Percentiles rank a stretch among this genome's conserved stretches.
Conservation (phyloP, 1,139 yeast species). For the Hansenula anomala region DNA sequence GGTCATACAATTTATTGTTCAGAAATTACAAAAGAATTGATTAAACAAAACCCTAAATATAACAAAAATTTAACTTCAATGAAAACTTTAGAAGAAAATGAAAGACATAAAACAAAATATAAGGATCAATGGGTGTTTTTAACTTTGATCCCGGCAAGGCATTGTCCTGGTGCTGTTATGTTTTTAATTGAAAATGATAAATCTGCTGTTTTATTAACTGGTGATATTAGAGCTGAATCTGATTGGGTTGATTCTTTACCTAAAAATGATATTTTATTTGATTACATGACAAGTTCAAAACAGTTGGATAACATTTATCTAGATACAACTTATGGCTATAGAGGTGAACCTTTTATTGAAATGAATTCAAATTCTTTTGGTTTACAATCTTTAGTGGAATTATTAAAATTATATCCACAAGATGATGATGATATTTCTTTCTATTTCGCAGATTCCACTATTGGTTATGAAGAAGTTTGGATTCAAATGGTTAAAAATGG, state of each 20-base stretch:
- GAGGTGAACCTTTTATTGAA: constrained; percentile 45
- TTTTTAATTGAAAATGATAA: constrained; percentile 38
- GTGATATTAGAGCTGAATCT: constrained; percentile 54
- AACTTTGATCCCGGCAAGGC: constrained; percentile 41
- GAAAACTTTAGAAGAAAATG: constrained; percentile 24
- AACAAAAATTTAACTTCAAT: constrained; percentile 24
- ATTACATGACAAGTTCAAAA: constrained; percentile 35
- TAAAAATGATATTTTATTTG: constrained; percentile 37
- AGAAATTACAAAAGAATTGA: constrained; percentile 36
- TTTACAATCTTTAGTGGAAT: constrained; percentile 28
- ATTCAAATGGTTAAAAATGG: constrained; percentile 31
- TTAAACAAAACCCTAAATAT: constrained; percentile 26
- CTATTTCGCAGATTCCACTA: constrained; percentile 35
- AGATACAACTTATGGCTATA: constrained; percentile 52
- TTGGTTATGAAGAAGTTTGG: constrained; percentile 60
- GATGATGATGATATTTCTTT: constrained; percentile 31
- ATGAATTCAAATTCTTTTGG: constrained; percentile 42
- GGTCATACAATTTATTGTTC: constrained; percentile 46
- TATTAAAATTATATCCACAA: constrained; percentile 42
- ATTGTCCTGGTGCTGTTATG: constrained; percentile 63
- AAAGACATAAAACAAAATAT: constrained; percentile 22
- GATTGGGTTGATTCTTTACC: constrained; percentile 44
- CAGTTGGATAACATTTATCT: constrained; percentile 44
- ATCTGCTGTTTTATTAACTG: constrained; percentile 44
- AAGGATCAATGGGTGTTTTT: constrained; percentile 8